Conservation (phyloP, 148 eudicot genomes). For the Persicaria tinctoria region DNA sequence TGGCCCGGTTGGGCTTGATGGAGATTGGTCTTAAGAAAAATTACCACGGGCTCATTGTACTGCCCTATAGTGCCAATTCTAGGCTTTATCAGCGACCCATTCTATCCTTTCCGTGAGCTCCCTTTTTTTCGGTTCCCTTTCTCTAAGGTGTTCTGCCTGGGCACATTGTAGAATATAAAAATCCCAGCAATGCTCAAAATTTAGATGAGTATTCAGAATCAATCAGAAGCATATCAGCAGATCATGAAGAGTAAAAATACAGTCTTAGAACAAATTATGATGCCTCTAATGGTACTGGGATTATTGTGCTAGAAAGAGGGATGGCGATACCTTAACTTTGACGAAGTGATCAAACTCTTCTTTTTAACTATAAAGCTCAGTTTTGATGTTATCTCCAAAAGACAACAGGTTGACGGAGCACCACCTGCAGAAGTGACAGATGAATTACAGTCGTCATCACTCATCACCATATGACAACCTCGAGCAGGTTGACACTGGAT, state of each 20-base stretch:
- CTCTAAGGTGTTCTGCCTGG: slow-evolving; percentile 75
- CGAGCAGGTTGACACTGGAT: slow-evolving; percentile 86
- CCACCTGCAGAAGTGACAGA: slow-evolving; percentile 89
- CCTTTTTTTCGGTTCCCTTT: slow-evolving; percentile 63
- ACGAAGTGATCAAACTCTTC: slow-evolving; percentile 76
- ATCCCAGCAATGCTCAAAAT: too few species aligned
- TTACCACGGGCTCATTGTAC: slow-evolving; percentile 75
- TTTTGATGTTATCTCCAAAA: slow-evolving; percentile 49
- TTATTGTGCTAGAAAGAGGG: background rate
- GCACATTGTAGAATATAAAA: slow-evolving; percentile 9
- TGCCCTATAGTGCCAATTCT: slow-evolving; percentile 74
- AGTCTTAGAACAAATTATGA: too few species aligned
- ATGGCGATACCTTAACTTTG: slow-evolving; percentile 58
- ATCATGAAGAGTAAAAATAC: too few species aligned
- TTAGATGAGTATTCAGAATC: too few species aligned
- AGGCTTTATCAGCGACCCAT: slow-evolving; percentile 66
- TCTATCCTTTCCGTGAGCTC: slow-evolving; percentile 67
- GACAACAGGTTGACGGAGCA: slow-evolving; percentile 48
- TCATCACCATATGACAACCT: slow-evolving; percentile 88
- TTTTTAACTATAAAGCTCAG: slow-evolving; percentile 67
- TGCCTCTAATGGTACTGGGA: too few species aligned
- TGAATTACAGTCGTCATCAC: slow-evolving; percentile 54
- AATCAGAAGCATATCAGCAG: too few species aligned
- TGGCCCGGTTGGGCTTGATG: slow-evolving; percentile 35
- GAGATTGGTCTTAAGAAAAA: slow-evolving; percentile 57